Conservation (phyloP, 2,329 filamentous ascomycete genomes). For the Talaromyces sp. region DNA sequence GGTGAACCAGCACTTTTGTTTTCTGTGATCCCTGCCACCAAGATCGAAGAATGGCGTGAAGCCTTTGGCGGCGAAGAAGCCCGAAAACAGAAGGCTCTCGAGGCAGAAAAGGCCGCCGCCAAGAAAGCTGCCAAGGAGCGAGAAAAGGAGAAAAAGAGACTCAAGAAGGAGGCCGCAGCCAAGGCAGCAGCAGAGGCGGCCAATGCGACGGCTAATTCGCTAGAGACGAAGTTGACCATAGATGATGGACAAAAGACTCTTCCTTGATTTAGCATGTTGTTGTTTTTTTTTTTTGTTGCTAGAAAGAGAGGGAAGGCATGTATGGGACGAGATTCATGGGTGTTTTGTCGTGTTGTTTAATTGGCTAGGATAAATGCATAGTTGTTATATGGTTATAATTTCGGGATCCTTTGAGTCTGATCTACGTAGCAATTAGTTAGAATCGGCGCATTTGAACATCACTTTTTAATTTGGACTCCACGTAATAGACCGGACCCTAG, state of each 20-base stretch:
- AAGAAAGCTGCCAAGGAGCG: conserved; percentile 38
- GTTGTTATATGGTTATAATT: not conserved
- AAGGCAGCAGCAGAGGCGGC: conserved; percentile 2
- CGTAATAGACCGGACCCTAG: conserved; percentile 20
- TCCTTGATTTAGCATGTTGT: conserved; percentile 12
- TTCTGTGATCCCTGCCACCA: conserved; percentile 73
- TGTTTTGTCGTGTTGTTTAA: not conserved
- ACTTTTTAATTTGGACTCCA: not conserved
- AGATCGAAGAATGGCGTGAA: conserved; percentile 76
- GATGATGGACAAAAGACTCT: conserved; percentile 8
- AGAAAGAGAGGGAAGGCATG: not conserved
- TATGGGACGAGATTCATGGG: not conserved
- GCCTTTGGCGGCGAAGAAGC: conserved; percentile 65
- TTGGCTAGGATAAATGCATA: not conserved
- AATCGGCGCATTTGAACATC: not conserved
- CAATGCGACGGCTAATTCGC: conserved; percentile 1
- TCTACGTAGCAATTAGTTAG: not conserved
- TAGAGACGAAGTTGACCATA: conserved; percentile 8
- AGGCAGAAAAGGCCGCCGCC: conserved; percentile 43
- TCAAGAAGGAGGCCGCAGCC: conserved; percentile 32
- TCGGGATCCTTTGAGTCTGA: not conserved
- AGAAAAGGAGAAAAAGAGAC: conserved; percentile 43
- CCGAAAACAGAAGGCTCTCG: conserved; percentile 62
- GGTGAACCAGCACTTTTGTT: conserved; percentile 77
- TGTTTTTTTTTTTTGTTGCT: conserved; percentile 7